A percentile compares a stretch with the other conserved stretches of the same genome.
Conservation (phyloP, 768 basidiomycete species). For the Amylocystis lapponica region DNA sequence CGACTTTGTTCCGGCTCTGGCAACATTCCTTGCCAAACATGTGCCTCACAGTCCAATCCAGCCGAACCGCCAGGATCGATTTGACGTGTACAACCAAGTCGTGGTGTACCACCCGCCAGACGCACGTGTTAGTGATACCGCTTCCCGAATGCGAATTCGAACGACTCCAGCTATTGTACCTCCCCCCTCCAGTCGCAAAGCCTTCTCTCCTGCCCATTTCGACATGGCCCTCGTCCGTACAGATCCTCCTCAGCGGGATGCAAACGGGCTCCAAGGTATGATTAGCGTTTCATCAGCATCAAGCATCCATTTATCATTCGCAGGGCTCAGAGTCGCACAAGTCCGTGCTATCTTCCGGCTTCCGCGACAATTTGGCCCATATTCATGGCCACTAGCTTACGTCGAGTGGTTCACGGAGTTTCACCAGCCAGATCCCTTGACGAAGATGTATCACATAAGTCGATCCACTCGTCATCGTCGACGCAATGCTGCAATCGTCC, state of each 20-base stretch:
- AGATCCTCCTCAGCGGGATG: not conserved
- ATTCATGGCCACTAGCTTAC: conserved; percentile 18
- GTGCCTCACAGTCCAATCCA: not conserved
- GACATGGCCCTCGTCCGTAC: not conserved
- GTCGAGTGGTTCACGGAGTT: conserved; percentile 23
- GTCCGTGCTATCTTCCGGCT: conserved; percentile 23
- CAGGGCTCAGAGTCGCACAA: conserved; percentile 21
- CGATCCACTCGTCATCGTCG: not conserved
- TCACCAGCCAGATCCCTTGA: not conserved
- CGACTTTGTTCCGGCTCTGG: not conserved
- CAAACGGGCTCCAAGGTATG: not conserved
- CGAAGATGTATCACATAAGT: conserved; percentile 1
- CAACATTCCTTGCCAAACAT: not conserved
- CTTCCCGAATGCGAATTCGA: not conserved
- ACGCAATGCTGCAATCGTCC: not conserved
- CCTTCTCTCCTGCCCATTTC: not conserved
- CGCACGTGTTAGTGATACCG: not conserved
- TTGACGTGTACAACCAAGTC: not conserved
- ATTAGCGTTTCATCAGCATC: not conserved
- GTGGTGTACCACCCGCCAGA: not conserved
- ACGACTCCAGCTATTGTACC: not conserved
- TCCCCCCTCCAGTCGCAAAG: not conserved
- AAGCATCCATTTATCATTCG: not conserved
- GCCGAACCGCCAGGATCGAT: not conserved
- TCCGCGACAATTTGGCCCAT: conserved; percentile 7